A percentile compares a stretch with the other conserved stretches of the same genome.
Conservation (phyloP, 768 basidiomycete species). For the Leccinum variicolor region DNA sequence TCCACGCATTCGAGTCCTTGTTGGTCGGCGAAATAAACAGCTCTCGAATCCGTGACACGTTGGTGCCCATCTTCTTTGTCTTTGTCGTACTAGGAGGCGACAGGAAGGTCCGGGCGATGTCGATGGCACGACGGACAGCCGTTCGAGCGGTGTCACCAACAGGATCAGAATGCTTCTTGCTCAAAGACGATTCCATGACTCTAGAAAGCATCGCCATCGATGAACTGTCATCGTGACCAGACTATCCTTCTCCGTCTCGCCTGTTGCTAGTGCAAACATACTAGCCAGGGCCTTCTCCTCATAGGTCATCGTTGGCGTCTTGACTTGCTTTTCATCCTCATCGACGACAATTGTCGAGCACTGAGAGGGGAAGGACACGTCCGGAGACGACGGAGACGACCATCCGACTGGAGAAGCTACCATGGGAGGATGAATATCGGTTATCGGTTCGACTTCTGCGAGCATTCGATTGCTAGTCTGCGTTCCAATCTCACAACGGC, state of each 20-base stretch:
- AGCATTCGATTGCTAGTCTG: neutral
- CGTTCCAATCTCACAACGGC: neutral
- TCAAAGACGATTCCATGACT: neutral
- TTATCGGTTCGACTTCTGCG: neutral
- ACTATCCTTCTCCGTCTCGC: neutral
- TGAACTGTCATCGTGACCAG: neutral
- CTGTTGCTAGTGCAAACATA: too few species aligned
- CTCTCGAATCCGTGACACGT: neutral
- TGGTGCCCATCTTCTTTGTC: neutral
- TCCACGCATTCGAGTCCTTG: neutral
- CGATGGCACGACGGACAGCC: neutral
- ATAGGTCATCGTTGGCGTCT: neutral
- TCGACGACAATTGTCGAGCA: neutral
- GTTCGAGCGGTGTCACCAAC: neutral
- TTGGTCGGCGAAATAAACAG: conserved; percentile 5
- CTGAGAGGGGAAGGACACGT: conserved; percentile 5
- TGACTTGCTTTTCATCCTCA: neutral
- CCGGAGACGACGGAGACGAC: neutral
- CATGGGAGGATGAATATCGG: neutral
- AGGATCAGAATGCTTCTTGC: neutral
- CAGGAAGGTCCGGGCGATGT: neutral
- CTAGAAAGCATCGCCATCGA: neutral
- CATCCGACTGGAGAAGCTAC: neutral
- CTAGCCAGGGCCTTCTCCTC: neutral
- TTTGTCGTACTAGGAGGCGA: neutral